Base-by-base conservation (phyloP, 116 monocot genomes). In the Iris pallida region DNA sequence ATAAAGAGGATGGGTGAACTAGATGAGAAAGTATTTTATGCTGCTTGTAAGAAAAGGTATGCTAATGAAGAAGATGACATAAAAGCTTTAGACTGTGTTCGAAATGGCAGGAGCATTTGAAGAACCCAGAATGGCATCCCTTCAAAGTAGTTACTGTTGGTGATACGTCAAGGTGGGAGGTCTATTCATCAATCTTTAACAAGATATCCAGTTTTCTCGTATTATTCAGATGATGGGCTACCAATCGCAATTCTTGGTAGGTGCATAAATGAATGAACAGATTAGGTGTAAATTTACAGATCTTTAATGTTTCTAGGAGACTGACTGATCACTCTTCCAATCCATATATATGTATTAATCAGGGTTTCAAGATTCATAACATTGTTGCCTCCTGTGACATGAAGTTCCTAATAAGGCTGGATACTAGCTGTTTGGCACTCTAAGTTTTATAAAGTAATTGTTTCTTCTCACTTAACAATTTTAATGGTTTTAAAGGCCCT, bases 1-100 rank as follows among this genome's bases (percentile, higher is more conserved):
- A 78, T 85, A 44, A 85, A 79, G 59, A 81, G 78, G 56, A 85
- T 85, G 85, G 85, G 85, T 10, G 85, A 85, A 57, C 69, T 85
- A 7, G 71, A 85, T 75, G 75, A 81, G 5, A 85, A 78, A 40
- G 62, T 75, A 42, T 85, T 85, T 45, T 61, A 75, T 14, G 61
- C 20, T 57, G 75, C 75, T 55, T 85, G 85, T 72, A 78, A 65
- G 69, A 66, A 70, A 43, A 81, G 59, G 54, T 85, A 47, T 61
- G 30, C 42, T 1, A 60, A 46, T 49, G 75, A 47, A 47, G 75
- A 78, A 17, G 78, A 68, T 0, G 78, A 78, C 8, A 53, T 47
- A 6, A 85, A 69, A 58, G 81, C 81, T 48, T 78, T 75, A 16
- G 69, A 80, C 55, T 75, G 52, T 74, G 75, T 51, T 71, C 53